A percentile compares a stretch with the other conserved stretches of the same genome.
phyloP scores from a whole-genome alignment of 2,329 filamentous ascomycete genomes.

The Pezicula radicicola region DNA sequence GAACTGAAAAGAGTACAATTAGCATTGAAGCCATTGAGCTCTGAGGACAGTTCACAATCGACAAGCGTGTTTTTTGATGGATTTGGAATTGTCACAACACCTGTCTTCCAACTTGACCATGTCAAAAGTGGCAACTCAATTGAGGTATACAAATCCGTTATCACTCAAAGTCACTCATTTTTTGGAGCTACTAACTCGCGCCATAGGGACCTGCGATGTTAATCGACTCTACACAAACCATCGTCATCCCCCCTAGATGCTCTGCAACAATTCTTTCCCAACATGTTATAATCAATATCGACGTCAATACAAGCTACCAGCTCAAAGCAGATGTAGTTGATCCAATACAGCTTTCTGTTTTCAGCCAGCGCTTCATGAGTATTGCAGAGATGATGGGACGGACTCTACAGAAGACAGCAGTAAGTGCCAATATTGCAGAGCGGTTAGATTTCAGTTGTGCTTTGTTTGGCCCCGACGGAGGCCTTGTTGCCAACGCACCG shows the following conservation, averaged over 20 bases:
- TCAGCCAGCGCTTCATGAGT: conserved; percentile 77
- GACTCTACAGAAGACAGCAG: conserved; percentile 73
- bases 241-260: neutral
- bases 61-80: too few relatives aligned
- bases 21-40: too few relatives aligned
- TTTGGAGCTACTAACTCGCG: neutral
- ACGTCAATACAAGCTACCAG: neutral
- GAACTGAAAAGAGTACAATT: too few relatives aligned
- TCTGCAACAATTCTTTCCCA: neutral
- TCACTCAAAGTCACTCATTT: neutral
- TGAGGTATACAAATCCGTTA: neutral
- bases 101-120: neutral
- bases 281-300: neutral
- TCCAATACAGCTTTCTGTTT: conserved; percentile 71
- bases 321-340: conserved; percentile 51
- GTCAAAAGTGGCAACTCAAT: neutral
- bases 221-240: neutral
- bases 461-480: conserved; percentile 70
- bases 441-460: conserved; percentile 78
- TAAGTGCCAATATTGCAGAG: conserved; percentile 76
- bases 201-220: neutral
- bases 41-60: too few relatives aligned
- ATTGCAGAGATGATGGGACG: conserved; percentile 80
- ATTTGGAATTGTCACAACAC: too few relatives aligned
- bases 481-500: conserved; percentile 72